phyloP scores from a whole-genome alignment of 257 asterid genomes.

The Ocimum tenuiflorum region DNA sequence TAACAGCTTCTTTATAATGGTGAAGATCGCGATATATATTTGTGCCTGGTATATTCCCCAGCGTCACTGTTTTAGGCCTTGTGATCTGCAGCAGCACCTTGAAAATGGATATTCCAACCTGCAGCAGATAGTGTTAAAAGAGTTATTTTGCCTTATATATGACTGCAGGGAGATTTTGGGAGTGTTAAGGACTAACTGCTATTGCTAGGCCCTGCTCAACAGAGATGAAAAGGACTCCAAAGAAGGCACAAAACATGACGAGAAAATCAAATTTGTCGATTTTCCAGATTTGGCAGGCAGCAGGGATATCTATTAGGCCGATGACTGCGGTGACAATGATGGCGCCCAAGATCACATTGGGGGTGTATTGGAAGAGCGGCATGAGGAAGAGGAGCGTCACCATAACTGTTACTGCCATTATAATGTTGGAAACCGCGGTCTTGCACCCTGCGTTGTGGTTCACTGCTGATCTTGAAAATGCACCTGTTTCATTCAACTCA shows the following conservation, averaged over 20 bases:
- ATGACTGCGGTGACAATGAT: conserved; percentile 79
- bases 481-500: conserved; percentile 44
- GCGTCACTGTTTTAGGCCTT: conserved; percentile 67
- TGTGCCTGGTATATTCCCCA: conserved; percentile 73
- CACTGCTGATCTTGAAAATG: conserved; percentile 91
- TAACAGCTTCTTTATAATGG: conserved; percentile 60
- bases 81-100: conserved; percentile 67
- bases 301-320: conserved; percentile 77
- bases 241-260: conserved; percentile 62
- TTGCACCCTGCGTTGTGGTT: conserved; percentile 90
- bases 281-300: conserved; percentile 73
- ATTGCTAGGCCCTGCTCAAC: conserved; percentile 74
- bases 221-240: conserved; percentile 76
- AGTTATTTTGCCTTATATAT: too few relatives aligned
- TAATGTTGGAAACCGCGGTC: too few relatives aligned
- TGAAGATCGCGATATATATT: conserved; percentile 62
- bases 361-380: conserved; percentile 91
- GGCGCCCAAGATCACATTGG: conserved; percentile 73
- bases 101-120: conserved; percentile 68
- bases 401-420: conserved; percentile 83
- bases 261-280: conserved; percentile 72
- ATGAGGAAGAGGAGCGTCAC: conserved; percentile 78
- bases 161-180: too few relatives aligned
- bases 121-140: too few relatives aligned
- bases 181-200: too few relatives aligned